These are phyloP conservation scores for Lonicera japonica DNA, from an alignment of 129 eudicot genomes.

Conservation along the genomic window DNA sequence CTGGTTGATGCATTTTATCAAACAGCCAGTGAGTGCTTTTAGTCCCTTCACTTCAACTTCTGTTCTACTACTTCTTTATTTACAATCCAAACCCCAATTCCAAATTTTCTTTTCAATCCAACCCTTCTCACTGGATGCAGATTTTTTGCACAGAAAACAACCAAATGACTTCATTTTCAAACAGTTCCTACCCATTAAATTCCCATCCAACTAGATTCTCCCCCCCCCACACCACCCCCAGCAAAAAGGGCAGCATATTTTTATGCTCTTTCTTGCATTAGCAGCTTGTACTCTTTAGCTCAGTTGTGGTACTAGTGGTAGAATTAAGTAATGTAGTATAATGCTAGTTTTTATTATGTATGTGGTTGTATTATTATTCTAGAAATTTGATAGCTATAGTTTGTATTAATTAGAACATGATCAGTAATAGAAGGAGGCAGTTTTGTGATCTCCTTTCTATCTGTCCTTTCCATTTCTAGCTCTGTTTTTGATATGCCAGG, in stretches of 20 bases:
- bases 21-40: no score
- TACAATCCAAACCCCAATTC: neutral
- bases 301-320: no score
- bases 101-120: neutral
- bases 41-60: constrained; percentile 4
- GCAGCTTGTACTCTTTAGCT: neutral
- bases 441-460: constrained; percentile 49
- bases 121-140: constrained; percentile 26
- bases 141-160: constrained; percentile 15
- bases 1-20: no score
- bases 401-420: constrained; percentile 8
- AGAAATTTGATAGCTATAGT: neutral
- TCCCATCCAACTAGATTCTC: neutral
- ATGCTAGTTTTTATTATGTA: no score
- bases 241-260: constrained; percentile 53
- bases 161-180: constrained; percentile 4
- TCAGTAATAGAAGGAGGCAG: constrained; percentile 36
- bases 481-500: constrained; percentile 43
- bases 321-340: neutral
- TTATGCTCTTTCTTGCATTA: constrained; percentile 43
- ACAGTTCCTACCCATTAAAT: neutral
- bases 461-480: constrained; percentile 27
- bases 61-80: neutral
- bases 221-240: no score
- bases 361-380: neutral